Evolutionary conservation across 495 filamentous ascomycete genomes (phyloP).

Genomic region (Annulohypoxylon maeteangense): DNA sequence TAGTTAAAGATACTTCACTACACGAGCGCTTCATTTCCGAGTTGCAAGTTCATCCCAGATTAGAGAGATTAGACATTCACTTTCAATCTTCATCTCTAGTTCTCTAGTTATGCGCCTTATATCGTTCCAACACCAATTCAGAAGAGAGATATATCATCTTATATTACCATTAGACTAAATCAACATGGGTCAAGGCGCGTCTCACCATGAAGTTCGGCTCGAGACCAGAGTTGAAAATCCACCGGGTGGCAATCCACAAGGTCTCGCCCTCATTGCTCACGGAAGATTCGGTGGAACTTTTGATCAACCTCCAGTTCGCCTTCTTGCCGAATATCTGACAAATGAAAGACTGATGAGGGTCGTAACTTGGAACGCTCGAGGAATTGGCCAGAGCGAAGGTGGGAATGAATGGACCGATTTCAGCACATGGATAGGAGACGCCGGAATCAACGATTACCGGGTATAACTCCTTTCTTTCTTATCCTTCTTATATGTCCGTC

Average conservation of each 20-base stretch:
- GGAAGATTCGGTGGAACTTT: constrained; percentile 36
- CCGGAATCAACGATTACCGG: constrained; percentile 32
- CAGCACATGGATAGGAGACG: constrained; percentile 45
- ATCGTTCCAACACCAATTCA: background rate
- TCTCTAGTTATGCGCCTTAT: background rate
- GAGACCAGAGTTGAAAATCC: constrained; percentile 45
- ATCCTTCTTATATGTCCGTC: too few species aligned
- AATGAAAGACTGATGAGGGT: constrained; percentile 61
- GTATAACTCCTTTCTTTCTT: constrained; percentile 7
- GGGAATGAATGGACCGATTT: constrained; percentile 73
- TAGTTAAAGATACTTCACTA: background rate
- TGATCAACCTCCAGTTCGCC: constrained; percentile 38
- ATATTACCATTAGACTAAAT: background rate
- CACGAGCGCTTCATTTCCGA: background rate
- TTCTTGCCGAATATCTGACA: constrained; percentile 39
- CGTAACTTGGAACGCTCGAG: constrained; percentile 77
- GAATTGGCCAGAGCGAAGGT: constrained; percentile 75
- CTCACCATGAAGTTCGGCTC: constrained; percentile 29
- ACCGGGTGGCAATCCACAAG: constrained; percentile 16
- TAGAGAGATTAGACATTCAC: background rate
- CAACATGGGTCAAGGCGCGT: constrained; percentile 36
- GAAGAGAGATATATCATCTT: background rate
- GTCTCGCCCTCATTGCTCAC: constrained; percentile 39
- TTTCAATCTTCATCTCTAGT: background rate
- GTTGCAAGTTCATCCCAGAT: background rate